Base-by-base conservation (phyloP, 1,284 basidiomycete species). In the Pulveroboletus ridleyi region DNA sequence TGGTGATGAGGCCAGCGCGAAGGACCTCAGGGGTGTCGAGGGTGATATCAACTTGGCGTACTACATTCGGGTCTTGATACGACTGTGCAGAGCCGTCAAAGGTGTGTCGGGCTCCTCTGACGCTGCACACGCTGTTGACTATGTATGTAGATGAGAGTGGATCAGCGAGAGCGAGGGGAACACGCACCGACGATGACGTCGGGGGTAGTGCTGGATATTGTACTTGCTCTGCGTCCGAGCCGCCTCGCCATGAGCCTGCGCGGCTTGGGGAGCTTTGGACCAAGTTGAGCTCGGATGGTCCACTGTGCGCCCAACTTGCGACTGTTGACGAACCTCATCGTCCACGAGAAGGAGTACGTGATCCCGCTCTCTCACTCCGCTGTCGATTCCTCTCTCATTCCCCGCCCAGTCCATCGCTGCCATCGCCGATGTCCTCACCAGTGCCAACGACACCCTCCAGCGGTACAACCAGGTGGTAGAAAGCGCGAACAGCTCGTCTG, bases 271-370 rank as follows among this genome's bases (percentile, higher is more conserved):
- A 44, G 35, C n/a, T n/a, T 46, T 52, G 39, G n/a, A 46, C 52
- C 52, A 56, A 8, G 50, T 15, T 47, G 62, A n/a, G 10, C 29
- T 29, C 29, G 29, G 6, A 91, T 92, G 89, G 87, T 90, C 57
- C 90, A 91, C 76, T 83, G 89, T n/a, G 81, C 86, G 42, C 79
- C 88, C 25, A 90, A 93, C 80, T 88, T 88, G 53, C 85, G 90
- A 39, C 82, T 93, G n/a, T 83, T 93, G 60, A 78, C 81, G 7
- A 88, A 89, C 73, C 84, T 94, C 42, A 81, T 92, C 58, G 77
- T 80, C 17, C 84, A 87, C 69, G 91, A 94, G 74, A 90, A 89
- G 72, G 89, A 90, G 52, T 90, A 91, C 71, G 78, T 84, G 7
- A 89, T 92, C 44, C 84, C 87, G 62, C 73, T 83, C 49, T 89